Evolutionary conservation across 495 filamentous ascomycete species (phyloP), one percentile per base, ranked within the genome.

Genomic region (Penicillium steckii): DNA sequence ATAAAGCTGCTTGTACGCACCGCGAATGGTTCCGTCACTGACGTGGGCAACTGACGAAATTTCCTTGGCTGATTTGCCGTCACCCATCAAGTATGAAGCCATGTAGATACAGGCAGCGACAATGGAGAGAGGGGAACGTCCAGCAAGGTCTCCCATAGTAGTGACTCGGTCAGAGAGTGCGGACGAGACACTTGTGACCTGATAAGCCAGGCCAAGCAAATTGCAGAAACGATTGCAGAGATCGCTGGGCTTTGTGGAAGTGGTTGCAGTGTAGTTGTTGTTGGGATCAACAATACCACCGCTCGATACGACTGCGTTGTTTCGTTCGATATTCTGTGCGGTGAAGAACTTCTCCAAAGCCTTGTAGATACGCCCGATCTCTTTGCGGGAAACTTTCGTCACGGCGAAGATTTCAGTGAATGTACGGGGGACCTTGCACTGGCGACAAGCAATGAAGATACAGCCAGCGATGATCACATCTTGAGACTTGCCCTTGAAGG

Each of bases 91-190:
- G 62, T 90, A 81, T 0, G 89, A 90, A 7, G 90, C 85, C 83
- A 96, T 92, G 76, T 94, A 97, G 68, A 98, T 97, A 67, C 90
- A 95, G 33, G 93, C 91, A 15, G 91, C 93, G 3, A 94, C 94
- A 42, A 92, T 88, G 6, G 94, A 97, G 29, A 97, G 81, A 7
- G 94, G 94, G 33, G 94, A 97, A 46, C 94, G 90, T 50, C 94
- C 94, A 25, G 92, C 93, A 35, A 97, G 79, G 23, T 88, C 84
- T 35, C 87, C 88, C 46, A 85, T 80, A 15, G 79, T 79, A 1
- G 83, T 83, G 44, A 91, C 87, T 52, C 82, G 81, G 50, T 87
- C 80, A 12, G 91, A 90, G 23, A 96, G 78, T 27, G 83, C 77
- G 48, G 83, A 79, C 0, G 91, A 88, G 21, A 93, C 77, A 51